Base-by-base conservation (phyloP, 805 yeast genomes). In the Saccharomyces jurei region DNA sequence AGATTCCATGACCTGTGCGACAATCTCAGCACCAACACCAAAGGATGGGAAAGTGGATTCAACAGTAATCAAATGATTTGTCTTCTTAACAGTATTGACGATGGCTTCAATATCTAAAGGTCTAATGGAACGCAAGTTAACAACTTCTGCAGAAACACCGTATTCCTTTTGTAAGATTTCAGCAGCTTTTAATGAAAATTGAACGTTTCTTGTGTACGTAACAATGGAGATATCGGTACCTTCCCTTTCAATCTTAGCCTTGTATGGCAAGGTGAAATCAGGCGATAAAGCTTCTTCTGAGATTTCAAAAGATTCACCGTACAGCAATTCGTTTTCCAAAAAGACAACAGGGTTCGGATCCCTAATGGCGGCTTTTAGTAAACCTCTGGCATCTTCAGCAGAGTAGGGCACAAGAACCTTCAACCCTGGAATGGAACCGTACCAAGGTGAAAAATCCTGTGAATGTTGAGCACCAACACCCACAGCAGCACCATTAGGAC, bases 381-480 rank as follows among this genome's bases (percentile, higher is more conserved):
- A 80, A 70, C 99, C 99, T 77, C 88, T 89, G 72, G 89, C 87
- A 75, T 94, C 99, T 77, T 87, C 97, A 51, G 98, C 87, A 53
- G 94, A 83, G 78, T 84, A 94, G 53, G 99, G 99, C 49, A 96
- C 89, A 51, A 94, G 76, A 46, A 94, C 99, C 80, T 94, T 94
- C 72, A 94, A 81, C 72, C 99, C 99, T 58, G 99, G 99, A 65
- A 94, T 90, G 52, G 95, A 79, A 62, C 97, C 98, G 77, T 94
- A 94, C 99, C 99, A 94, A 53, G 97, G 90, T 54, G 96, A 81
- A 74, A 83, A 94, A 77, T 90, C 96, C 78, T 94, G 99, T 28
- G 99, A 94, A 78, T 94, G 99, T 77, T 94, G 99, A 56, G 99
- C 99, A 66, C 83, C 99, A 64, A 94, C 99, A 82, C 98, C 98